phyloP scores from a whole-genome alignment of 345 rosid genomes.

The Boechera retrofracta region DNA sequence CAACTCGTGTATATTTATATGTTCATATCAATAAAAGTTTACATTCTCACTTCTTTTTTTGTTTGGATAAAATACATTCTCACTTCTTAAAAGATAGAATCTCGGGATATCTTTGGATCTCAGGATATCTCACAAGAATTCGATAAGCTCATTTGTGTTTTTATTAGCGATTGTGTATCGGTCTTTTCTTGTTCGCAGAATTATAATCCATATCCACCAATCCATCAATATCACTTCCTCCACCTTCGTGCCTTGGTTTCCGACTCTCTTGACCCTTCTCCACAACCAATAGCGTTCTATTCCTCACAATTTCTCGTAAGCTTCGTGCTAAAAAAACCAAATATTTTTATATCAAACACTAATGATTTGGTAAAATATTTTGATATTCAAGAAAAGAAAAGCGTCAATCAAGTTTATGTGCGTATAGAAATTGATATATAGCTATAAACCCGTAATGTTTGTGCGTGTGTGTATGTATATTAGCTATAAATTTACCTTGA shows the following conservation, averaged over 20 bases:
- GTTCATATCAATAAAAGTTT: conserved; percentile 15
- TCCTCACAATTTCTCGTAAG: conserved; percentile 28
- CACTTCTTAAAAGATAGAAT: conserved; percentile 5
- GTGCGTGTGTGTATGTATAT: neutral
- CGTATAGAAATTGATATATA: conserved; percentile 13
- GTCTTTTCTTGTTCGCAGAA: conserved; percentile 47
- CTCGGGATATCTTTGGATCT: conserved; percentile 46
- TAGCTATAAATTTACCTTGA: conserved; percentile 37
- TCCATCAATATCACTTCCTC: conserved; percentile 43
- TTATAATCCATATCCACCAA: conserved; percentile 48
- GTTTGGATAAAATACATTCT: neutral
- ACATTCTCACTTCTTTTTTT: conserved; percentile 21
- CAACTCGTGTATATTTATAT: conserved; percentile 6
- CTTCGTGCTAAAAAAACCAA: conserved; percentile 17
- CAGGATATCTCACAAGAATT: conserved; percentile 43
- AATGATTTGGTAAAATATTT: neutral
- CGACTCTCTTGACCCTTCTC: conserved; percentile 39
- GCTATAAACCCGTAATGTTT: neutral
- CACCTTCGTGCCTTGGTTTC: conserved; percentile 26
- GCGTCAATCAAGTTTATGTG: neutral
- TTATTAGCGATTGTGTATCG: conserved; percentile 40
- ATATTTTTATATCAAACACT: neutral
- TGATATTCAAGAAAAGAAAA: neutral
- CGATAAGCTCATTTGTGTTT: conserved; percentile 7
- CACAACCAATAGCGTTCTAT: conserved; percentile 11